phyloP scores from a whole-genome alignment of 805 yeast genomes.

The Wickerhamomyces mucosus region DNA sequence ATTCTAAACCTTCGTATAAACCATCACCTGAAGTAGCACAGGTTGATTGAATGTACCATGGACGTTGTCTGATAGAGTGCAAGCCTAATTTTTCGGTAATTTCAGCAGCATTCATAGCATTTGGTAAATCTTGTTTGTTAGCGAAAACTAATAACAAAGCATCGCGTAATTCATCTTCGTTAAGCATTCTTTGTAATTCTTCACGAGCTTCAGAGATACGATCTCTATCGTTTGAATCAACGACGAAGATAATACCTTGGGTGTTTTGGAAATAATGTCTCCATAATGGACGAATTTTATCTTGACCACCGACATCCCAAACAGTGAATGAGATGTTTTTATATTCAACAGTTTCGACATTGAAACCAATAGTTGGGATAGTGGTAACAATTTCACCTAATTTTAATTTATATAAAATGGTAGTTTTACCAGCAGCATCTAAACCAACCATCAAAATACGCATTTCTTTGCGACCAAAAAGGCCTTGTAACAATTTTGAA shows the following conservation, averaged over 20 bases:
- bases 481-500: constrained; percentile 90
- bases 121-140: constrained; percentile 97
- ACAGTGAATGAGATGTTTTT: constrained; percentile 94
- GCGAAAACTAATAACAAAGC: constrained; percentile 94
- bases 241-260: constrained; percentile 96
- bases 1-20: constrained; percentile 93
- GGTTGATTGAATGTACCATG: constrained; percentile 98
- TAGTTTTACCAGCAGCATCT: constrained; percentile 98
- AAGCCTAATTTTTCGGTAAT: constrained; percentile 94
- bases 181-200: constrained; percentile 95
- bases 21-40: constrained; percentile 99
- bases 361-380: constrained; percentile 95
- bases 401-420: constrained; percentile 89
- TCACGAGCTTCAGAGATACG: constrained; percentile 98
- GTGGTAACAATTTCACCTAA: constrained; percentile 95
- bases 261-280: constrained; percentile 98
- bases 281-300: constrained; percentile 97
- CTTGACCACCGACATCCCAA: constrained; percentile 99
- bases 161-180: constrained; percentile 96
- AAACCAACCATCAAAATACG: constrained; percentile 97
- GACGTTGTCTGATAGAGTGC: constrained; percentile 96
- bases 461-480: constrained; percentile 96
- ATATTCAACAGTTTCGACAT: constrained; percentile 95
- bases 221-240: constrained; percentile 96
- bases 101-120: constrained; percentile 98